Percentiles rank a stretch among this genome's conserved stretches.
phyloP scores from a whole-genome alignment of 1,284 basidiomycete species.

The Ceratobasidium sp. region DNA sequence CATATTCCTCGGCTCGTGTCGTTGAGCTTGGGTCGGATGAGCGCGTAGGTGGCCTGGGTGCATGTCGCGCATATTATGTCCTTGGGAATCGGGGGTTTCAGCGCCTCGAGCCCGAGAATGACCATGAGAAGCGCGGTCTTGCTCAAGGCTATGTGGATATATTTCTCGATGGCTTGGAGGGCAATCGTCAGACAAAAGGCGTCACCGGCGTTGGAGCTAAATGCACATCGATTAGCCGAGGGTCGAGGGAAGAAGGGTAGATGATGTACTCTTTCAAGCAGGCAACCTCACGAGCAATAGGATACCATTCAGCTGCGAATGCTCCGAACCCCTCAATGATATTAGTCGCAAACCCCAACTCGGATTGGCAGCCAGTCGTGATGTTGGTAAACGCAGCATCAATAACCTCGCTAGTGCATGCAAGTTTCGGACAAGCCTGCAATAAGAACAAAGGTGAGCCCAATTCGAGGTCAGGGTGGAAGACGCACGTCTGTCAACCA shows the following conservation, averaged over 20 bases:
- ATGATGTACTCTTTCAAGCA: constrained; percentile 14
- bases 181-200: constrained; percentile 16
- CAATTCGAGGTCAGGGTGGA: too few relatives aligned
- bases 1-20: constrained; percentile 17
- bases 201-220: neutral
- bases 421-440: constrained; percentile 16
- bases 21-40: constrained; percentile 32
- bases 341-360: neutral
- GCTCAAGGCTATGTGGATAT: neutral
- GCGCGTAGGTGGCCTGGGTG: constrained; percentile 17
- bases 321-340: neutral
- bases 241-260: too few relatives aligned
- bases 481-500: constrained; percentile 6
- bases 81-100: neutral
- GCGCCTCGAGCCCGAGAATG: neutral
- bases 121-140: neutral
- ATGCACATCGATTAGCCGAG: too few relatives aligned
- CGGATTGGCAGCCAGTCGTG: neutral
- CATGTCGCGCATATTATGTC: constrained; percentile 22
- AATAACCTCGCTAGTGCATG: constrained; percentile 8
- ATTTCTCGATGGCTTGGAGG: constrained; percentile 18
- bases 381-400: neutral
- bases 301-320: constrained; percentile 3
- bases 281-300: constrained; percentile 6
- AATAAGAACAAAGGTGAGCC: neutral